phyloP scores from a whole-genome alignment of 257 asterid genomes.

The Solanum chilense region DNA sequence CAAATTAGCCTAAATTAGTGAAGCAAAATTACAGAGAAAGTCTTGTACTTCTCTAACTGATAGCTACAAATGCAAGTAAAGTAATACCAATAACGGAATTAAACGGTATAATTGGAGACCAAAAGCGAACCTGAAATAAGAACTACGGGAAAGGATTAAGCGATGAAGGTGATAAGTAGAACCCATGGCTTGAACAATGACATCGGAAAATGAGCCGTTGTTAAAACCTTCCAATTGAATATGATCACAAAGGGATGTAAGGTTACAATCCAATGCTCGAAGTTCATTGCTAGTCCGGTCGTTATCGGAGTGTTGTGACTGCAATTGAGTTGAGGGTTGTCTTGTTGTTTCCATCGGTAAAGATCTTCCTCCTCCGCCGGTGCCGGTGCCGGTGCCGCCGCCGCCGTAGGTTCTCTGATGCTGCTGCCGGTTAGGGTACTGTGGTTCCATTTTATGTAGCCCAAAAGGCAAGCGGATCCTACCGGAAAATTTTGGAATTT shows the following conservation, averaged over 20 bases:
- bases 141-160: constrained; percentile 84
- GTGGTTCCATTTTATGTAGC: constrained; percentile 7
- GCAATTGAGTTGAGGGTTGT: constrained; percentile 26
- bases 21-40: background rate
- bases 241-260: constrained; percentile 85
- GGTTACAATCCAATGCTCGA: constrained; percentile 63
- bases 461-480: background rate
- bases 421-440: constrained; percentile 12
- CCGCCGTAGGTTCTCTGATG: constrained; percentile 14
- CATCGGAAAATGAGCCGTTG: constrained; percentile 79
- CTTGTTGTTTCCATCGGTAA: constrained; percentile 50
- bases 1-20: background rate
- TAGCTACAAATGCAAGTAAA: background rate
- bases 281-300: constrained; percentile 38
- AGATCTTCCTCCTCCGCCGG: constrained; percentile 36
- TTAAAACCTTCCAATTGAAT: constrained; percentile 84
- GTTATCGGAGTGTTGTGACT: constrained; percentile 16
- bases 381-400: constrained; percentile 10
- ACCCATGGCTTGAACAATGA: constrained; percentile 72
- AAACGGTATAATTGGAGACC: background rate
- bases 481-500: background rate
- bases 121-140: constrained; percentile 60
- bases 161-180: constrained; percentile 84
- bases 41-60: background rate
- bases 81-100: background rate